These are phyloP conservation scores for Prillingera fragicola DNA, from an alignment of 1,284 basidiomycete species.

Conservation along the genomic window DNA sequence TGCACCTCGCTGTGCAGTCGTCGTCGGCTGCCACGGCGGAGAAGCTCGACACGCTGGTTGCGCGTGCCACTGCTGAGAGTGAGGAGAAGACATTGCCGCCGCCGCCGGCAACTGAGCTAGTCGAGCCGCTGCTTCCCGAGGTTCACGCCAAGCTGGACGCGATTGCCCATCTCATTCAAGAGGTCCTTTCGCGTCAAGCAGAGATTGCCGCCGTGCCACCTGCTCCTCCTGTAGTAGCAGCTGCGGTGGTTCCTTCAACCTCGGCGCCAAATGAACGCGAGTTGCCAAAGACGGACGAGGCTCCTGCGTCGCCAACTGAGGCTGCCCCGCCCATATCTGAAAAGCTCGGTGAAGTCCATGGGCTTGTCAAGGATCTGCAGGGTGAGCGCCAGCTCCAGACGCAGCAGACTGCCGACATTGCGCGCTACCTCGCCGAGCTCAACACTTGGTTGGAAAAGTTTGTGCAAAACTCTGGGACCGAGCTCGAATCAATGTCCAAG, in stretches of 20 bases:
- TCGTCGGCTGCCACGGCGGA: background rate
- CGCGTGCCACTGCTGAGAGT: constrained; percentile 24
- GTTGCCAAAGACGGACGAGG: no score
- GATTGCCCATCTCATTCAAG: constrained; percentile 35
- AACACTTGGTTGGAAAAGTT: constrained; percentile 69
- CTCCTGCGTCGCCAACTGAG: background rate
- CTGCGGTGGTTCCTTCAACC: background rate
- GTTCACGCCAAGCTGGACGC: constrained; percentile 40
- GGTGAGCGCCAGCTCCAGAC: constrained; percentile 33
- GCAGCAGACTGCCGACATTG: constrained; percentile 45
- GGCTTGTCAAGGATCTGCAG: constrained; percentile 35
- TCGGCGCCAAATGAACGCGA: no score
- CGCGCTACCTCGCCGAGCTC: constrained; percentile 47
- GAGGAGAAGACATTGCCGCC: constrained; percentile 7
- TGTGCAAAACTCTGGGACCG: constrained; percentile 64
- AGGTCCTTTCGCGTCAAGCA: constrained; percentile 18
- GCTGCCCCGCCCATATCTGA: background rate
- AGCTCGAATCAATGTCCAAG: constrained; percentile 60
- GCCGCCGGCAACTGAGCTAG: background rate
- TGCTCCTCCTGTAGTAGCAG: background rate
- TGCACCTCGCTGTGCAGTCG: constrained; percentile 6
- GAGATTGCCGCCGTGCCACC: background rate
- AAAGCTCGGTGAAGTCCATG: constrained; percentile 1
- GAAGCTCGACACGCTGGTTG: constrained; percentile 18
- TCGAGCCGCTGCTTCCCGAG: constrained; percentile 12